Evolutionary conservation across 192 early-diverging fungal species (phyloP).

Genomic region (Coemansia biformis): DNA sequence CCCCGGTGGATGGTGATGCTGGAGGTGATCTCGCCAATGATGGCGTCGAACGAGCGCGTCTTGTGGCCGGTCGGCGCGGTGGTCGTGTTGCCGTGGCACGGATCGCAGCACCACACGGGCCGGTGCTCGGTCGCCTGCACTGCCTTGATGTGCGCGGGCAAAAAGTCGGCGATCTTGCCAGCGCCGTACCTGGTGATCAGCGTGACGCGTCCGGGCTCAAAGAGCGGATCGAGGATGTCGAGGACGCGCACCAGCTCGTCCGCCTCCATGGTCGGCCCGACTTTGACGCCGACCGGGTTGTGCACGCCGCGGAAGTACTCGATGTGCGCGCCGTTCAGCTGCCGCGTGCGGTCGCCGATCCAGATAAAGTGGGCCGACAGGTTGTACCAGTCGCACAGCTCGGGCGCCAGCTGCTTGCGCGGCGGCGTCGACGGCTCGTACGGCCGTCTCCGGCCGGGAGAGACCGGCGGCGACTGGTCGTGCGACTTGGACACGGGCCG

Average conservation of each 20-base stretch:
- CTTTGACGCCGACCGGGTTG: constrained; percentile 97
- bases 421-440: constrained; percentile 46
- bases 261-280: constrained; percentile 85
- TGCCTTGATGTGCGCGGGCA: constrained; percentile 86
- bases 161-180: constrained; percentile 70
- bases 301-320: constrained; percentile 97
- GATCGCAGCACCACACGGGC: constrained; percentile 95
- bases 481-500: constrained; percentile 53
- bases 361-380: constrained; percentile 94
- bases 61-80: constrained; percentile 76
- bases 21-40: constrained; percentile 77
- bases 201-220: constrained; percentile 87
- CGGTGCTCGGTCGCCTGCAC: constrained; percentile 80
- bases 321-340: constrained; percentile 90
- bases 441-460: constrained; percentile 9
- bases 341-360: constrained; percentile 97
- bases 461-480: neutral
- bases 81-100: constrained; percentile 98
- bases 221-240: constrained; percentile 80
- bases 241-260: constrained; percentile 78
- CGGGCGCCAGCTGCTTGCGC: constrained; percentile 26
- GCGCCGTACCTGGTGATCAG: constrained; percentile 94
- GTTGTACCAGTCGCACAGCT: constrained; percentile 76
- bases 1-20: constrained; percentile 80
- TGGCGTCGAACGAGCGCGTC: constrained; percentile 86